Evolutionary conservation across 257 asterid species (phyloP).

Genomic region (Verbascum thapsus): DNA sequence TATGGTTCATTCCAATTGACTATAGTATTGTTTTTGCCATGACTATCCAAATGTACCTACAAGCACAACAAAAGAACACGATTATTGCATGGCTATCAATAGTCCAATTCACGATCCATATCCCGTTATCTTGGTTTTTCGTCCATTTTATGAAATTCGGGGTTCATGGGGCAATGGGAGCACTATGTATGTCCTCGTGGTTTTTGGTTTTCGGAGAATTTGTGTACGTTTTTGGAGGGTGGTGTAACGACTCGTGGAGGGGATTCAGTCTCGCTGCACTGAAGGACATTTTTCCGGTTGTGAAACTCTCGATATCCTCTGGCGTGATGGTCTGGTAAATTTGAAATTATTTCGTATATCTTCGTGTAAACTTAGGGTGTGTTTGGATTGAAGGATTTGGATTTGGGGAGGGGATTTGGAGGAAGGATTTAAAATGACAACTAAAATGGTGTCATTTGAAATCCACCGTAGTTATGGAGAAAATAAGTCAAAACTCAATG

Average conservation of each 20-base stretch:
- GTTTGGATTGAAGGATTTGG: no score
- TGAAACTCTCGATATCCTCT: constrained; percentile 61
- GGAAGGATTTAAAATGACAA: no score
- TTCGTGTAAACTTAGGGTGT: no score
- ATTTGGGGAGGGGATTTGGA: no score
- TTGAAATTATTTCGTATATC: background rate
- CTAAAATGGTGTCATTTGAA: no score
- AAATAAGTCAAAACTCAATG: no score
- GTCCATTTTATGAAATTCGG: constrained; percentile 43
- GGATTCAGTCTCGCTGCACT: constrained; percentile 58
- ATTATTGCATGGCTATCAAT: constrained; percentile 52
- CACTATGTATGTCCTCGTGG: constrained; percentile 57
- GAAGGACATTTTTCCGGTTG: constrained; percentile 53
- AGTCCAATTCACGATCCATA: constrained; percentile 41
- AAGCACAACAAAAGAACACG: constrained; percentile 63
- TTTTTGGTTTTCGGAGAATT: constrained; percentile 49
- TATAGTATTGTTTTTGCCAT: constrained; percentile 54
- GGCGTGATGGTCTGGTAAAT: constrained; percentile 68
- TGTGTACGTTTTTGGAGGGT: constrained; percentile 57
- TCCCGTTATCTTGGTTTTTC: constrained; percentile 60
- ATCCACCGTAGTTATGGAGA: no score
- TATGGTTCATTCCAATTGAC: constrained; percentile 58
- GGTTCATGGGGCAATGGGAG: constrained; percentile 58
- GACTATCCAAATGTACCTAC: constrained; percentile 66
- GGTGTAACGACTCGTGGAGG: constrained; percentile 65